Base-by-base conservation (phyloP, 176 grass and related monocot genomes). In the Thinopyrum elongatum region DNA sequence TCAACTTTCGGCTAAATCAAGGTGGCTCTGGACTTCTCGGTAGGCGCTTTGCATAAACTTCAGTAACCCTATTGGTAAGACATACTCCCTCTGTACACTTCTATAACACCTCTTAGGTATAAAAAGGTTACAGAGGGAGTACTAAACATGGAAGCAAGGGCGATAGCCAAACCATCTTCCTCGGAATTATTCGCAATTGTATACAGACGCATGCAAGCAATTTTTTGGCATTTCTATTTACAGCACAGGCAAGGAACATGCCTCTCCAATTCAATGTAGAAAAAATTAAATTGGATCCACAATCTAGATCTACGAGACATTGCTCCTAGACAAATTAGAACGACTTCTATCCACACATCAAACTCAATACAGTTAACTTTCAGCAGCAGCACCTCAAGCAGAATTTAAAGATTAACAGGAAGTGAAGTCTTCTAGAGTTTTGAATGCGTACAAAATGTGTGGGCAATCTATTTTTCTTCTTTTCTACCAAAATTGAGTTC, bases 231-330 rank as follows among this genome's bases (percentile, higher is more conserved):
- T 10, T 77, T 70, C 7, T 49, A 38, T 38, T 35, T 28, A 60
- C 25, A 1, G 19, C n/a, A 42, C 42, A 44, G 42, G 27, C 41
- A 72, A 17, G 33, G 27, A 79, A 21, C 58, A 13, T 55, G 31
- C 57, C 53, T 55, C 13, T 84, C 19, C 27, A 62, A 34, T 30
- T n/a, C 79, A 85, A 78, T 83, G 19, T 79, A 90, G 65, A 84
- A 19, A 64, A 80, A 86, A 21, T 21, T 42, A 29, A 61, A n/a
- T 41, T 17, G 31, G 66, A 31, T 86, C 71, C n/a, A 12, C 71
- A 71, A 14, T 35, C 29, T 30, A 75, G 58, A 67, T 76, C 16
- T 68, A 58, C 14, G 6, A 61, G 22, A 69, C 21, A 46, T 68
- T 17, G 17, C 67, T 66, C 15, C 28, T 7, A 67, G 46, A 87